These are phyloP conservation scores for Trichoderma sp. DNA, from an alignment of 2,329 filamentous ascomycete genomes.

Conservation along the genomic window DNA sequence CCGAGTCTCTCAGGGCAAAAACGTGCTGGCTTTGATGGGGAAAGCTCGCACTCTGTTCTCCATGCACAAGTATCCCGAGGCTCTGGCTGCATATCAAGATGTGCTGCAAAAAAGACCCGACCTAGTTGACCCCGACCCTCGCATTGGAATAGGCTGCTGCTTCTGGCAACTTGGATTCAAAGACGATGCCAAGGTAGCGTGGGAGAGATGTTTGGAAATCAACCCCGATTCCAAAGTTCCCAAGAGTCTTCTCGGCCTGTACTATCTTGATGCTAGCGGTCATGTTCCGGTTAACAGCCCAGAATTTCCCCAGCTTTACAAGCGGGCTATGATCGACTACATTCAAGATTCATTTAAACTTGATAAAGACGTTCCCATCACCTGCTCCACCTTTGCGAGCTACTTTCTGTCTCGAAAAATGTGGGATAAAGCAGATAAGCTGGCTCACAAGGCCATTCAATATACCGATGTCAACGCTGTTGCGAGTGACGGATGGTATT, in stretches of 20 bases:
- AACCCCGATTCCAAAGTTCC: slow-evolving; percentile 83
- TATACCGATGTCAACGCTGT: slow-evolving; percentile 95
- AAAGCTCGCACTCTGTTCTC: slow-evolving; percentile 86
- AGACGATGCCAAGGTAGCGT: slow-evolving; percentile 85
- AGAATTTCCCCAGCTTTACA: slow-evolving; percentile 82
- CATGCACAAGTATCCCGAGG: slow-evolving; percentile 80
- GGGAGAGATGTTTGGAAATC: slow-evolving; percentile 84
- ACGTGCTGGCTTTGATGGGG: slow-evolving; percentile 89
- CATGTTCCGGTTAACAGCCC: slow-evolving; percentile 81
- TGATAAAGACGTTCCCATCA: slow-evolving; percentile 86
- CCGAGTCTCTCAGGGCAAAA: slow-evolving; percentile 78
- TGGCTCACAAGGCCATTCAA: slow-evolving; percentile 92
- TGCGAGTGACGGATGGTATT: slow-evolving; percentile 96
- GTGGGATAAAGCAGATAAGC: slow-evolving; percentile 76
- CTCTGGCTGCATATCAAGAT: slow-evolving; percentile 82
- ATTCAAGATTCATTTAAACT: slow-evolving; percentile 92
- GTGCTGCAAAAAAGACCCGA: slow-evolving; percentile 83
- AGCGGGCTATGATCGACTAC: slow-evolving; percentile 91
- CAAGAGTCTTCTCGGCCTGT: slow-evolving; percentile 85
- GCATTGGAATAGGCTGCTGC: slow-evolving; percentile 94
- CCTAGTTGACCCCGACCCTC: slow-evolving; percentile 87
- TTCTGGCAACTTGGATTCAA: slow-evolving; percentile 96
- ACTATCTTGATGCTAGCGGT: slow-evolving; percentile 84
- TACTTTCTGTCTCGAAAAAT: slow-evolving; percentile 87
- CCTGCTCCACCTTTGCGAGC: slow-evolving; percentile 84